These are phyloP conservation scores for Dianthus caryophyllus DNA, from an alignment of 148 eudicot genomes.

Conservation along the genomic window DNA sequence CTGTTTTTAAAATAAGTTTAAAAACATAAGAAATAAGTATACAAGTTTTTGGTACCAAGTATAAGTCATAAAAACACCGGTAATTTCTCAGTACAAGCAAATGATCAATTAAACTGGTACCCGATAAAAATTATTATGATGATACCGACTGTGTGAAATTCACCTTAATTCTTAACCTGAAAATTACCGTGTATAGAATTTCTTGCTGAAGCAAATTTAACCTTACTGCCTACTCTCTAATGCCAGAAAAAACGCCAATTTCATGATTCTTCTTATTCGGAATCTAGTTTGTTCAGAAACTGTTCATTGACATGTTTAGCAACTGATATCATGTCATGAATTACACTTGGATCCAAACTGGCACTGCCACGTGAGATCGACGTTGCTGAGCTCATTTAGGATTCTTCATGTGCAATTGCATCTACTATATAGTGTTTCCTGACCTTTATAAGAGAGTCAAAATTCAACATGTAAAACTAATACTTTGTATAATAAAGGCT, in stretches of 20 bases:
- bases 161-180: not conserved
- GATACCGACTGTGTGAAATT: not conserved
- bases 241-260: not conserved
- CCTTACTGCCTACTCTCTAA: too few species aligned
- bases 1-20: too few species aligned
- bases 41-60: not conserved
- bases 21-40: too few species aligned
- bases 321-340: slow-evolving; percentile 91
- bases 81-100: not conserved
- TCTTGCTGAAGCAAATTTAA: too few species aligned
- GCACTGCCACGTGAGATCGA: slow-evolving; percentile 84
- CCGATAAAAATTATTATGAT: not conserved
- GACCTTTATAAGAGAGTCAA: slow-evolving; percentile 36
- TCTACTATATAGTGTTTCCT: slow-evolving; percentile 88
- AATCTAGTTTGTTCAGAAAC: slow-evolving; percentile 71
- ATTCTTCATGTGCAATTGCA: slow-evolving; percentile 88
- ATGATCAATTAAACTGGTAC: not conserved
- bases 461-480: not conserved
- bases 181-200: not conserved
- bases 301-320: slow-evolving; percentile 74
- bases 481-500: too few species aligned
- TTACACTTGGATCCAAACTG: slow-evolving; percentile 75
- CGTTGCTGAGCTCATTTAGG: slow-evolving; percentile 85
- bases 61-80: not conserved
- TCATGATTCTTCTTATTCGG: slow-evolving; percentile 49